phyloP scores from a whole-genome alignment of 768 basidiomycete genomes.

The Polyporus arcularius region DNA sequence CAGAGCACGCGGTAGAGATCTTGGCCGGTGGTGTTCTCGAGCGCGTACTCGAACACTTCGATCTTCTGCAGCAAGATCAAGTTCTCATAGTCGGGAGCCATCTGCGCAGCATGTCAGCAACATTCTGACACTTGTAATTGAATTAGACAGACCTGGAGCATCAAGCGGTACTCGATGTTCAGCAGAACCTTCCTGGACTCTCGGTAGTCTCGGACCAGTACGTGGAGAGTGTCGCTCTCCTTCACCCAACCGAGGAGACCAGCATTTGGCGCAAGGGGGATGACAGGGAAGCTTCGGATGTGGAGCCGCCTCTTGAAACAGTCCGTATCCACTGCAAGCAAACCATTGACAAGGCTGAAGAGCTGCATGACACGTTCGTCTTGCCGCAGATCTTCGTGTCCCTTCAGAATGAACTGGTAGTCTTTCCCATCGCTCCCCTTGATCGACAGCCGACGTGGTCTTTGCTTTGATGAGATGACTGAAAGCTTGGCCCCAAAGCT shows the following conservation, averaged over 20 bases:
- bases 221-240: conserved; percentile 94
- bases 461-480: conserved; percentile 96
- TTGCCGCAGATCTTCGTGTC: conserved; percentile 98
- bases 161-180: conserved; percentile 98
- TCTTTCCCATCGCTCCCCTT: conserved; percentile 92
- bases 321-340: conserved; percentile 89
- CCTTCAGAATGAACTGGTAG: conserved; percentile 91
- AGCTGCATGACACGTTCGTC: conserved; percentile 99
- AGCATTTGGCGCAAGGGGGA: conserved; percentile 93
- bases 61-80: conserved; percentile 95
- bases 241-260: conserved; percentile 95
- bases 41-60: conserved; percentile 97
- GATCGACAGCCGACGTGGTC: conserved; percentile 84
- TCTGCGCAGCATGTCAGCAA: conserved; percentile 48
- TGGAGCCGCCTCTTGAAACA: conserved; percentile 96
- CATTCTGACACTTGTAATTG: not conserved
- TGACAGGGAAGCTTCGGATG: conserved; percentile 91
- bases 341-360: conserved; percentile 94
- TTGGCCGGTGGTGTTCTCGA: conserved; percentile 98
- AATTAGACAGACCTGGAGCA: conserved; percentile 74
- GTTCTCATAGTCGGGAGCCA: conserved; percentile 99
- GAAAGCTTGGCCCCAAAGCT: conserved; percentile 88
- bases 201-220: conserved; percentile 93
- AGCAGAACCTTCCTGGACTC: conserved; percentile 95
- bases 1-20: conserved; percentile 96